Percentiles rank a stretch among this genome's conserved stretches.
Conservation (phyloP, 1,284 basidiomycete species). For the Apiotrichum sp. region DNA sequence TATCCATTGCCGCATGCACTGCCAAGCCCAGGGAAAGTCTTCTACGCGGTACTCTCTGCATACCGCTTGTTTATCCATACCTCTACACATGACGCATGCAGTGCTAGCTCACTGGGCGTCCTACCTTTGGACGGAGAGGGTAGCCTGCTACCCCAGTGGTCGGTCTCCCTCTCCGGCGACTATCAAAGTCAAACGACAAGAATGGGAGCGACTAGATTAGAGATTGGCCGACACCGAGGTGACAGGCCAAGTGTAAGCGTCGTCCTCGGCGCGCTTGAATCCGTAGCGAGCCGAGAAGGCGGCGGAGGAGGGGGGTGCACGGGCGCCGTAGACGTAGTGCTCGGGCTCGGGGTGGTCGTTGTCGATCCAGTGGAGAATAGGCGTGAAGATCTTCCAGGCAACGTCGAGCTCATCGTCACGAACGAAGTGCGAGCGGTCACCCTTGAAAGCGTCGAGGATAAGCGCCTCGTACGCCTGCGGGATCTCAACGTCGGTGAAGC, state of each 20-base stretch:
- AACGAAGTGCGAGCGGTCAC: slow-evolving; percentile 64
- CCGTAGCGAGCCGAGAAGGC: slow-evolving; percentile 69
- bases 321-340: slow-evolving; percentile 81
- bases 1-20: too few species aligned
- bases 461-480: slow-evolving; percentile 92
- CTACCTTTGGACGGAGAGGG: background rate
- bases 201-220: slow-evolving; percentile 8
- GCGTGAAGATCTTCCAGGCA: slow-evolving; percentile 97
- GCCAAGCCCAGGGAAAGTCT: too few species aligned
- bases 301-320: slow-evolving; percentile 80
- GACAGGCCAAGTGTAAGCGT: slow-evolving; percentile 57
- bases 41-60: background rate
- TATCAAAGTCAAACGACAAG: background rate
- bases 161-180: background rate
- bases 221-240: slow-evolving; percentile 35
- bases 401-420: slow-evolving; percentile 89
- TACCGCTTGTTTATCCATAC: background rate
- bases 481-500: slow-evolving; percentile 79
- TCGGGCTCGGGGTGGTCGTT: slow-evolving; percentile 56
- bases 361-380: slow-evolving; percentile 83
- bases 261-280: slow-evolving; percentile 61
- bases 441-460: slow-evolving; percentile 78
- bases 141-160: background rate
- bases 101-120: background rate
- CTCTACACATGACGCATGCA: background rate